These are phyloP conservation scores for Cunninghamia lanceolata DNA, from an alignment of 75 land plant species.

Conservation along the genomic window DNA sequence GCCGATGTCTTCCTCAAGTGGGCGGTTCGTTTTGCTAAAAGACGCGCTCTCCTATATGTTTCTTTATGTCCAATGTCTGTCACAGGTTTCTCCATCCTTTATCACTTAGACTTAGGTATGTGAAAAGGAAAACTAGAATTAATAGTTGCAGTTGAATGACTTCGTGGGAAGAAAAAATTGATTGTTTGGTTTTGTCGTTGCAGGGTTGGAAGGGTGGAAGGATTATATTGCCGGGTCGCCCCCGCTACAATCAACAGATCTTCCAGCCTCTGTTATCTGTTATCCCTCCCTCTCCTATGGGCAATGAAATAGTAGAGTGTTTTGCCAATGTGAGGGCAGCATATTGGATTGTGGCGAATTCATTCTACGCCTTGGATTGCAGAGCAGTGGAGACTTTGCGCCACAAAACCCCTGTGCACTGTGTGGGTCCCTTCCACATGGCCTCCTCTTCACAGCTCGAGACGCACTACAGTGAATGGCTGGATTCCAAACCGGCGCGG, in stretches of 20 bases:
- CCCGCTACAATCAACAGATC: neutral
- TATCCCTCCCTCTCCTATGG: neutral
- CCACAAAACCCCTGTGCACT: neutral
- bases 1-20: constrained; percentile 10
- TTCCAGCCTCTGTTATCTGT: neutral
- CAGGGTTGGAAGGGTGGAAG: neutral
- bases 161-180: neutral
- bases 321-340: neutral
- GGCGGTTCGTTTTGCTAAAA: constrained; percentile 3
- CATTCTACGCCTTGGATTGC: neutral
- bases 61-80: neutral
- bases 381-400: neutral
- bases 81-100: neutral
- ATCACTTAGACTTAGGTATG: neutral
- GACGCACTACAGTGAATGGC: constrained; percentile 13
- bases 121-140: neutral
- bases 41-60: neutral
- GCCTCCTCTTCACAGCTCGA: neutral
- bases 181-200: neutral
- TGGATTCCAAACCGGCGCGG: constrained; percentile 1
- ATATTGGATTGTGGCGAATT: neutral
- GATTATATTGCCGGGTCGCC: neutral
- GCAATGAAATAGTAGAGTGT: neutral
- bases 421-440: neutral
- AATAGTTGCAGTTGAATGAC: neutral